Conservation (phyloP, 106 monocot genomes). For the Posidonia australis region DNA sequence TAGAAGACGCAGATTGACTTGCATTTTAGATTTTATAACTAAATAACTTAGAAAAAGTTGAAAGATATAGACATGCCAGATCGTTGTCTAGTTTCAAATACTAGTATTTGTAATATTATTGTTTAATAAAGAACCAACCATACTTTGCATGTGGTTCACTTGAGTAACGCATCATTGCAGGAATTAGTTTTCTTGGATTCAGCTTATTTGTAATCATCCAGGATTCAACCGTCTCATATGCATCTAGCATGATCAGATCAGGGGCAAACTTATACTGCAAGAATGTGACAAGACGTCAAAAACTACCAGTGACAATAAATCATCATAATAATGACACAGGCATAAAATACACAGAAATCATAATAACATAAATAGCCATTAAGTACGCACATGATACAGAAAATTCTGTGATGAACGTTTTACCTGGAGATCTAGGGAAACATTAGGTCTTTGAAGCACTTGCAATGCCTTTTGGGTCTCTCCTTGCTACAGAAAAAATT, state of each 20-base stretch:
- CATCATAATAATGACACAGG: background rate
- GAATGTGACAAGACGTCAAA: background rate
- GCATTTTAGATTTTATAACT: too few relatives aligned
- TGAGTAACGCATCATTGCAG: slow-evolving; percentile 99
- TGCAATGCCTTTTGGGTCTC: slow-evolving; percentile 91
- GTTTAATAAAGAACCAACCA: background rate
- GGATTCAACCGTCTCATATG: slow-evolving; percentile 97
- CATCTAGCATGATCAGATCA: slow-evolving; percentile 95
- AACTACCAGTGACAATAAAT: slow-evolving; percentile 1
- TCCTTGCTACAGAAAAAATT: slow-evolving; percentile 59
- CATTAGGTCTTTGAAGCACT: slow-evolving; percentile 81
- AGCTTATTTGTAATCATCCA: slow-evolving; percentile 88
- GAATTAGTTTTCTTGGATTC: slow-evolving; percentile 91
- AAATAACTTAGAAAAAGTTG: too few relatives aligned
- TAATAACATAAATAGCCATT: too few relatives aligned
- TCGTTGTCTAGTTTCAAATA: too few relatives aligned
- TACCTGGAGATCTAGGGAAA: slow-evolving; percentile 87
- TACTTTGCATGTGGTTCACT: slow-evolving; percentile 99
- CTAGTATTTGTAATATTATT: too few relatives aligned
- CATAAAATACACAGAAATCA: background rate
- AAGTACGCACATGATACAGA: background rate
- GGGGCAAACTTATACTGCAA: slow-evolving; percentile 99
- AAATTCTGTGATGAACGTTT: background rate
- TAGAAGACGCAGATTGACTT: too few relatives aligned
- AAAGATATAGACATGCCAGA: too few relatives aligned